phyloP scores from a whole-genome alignment of 345 rosid genomes.

The Sapria himalayana region DNA sequence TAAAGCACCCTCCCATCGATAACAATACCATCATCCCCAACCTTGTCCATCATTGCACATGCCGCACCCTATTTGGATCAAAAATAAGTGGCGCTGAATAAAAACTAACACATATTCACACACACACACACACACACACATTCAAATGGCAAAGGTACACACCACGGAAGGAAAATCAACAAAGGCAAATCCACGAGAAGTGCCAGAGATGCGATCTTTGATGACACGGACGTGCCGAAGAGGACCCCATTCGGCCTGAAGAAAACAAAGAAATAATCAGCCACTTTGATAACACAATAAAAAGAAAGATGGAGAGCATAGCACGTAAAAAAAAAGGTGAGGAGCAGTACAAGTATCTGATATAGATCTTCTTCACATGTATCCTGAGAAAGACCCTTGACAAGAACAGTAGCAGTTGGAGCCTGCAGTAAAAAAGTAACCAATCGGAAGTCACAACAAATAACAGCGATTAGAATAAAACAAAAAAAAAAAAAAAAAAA shows the following conservation, averaged over 20 bases:
- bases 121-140: conserved; percentile 8
- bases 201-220: conserved; percentile 70
- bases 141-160: conserved; percentile 4
- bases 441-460: conserved; percentile 1
- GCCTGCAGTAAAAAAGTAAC: conserved; percentile 23
- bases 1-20: conserved; percentile 64
- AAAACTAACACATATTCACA: conserved; percentile 7
- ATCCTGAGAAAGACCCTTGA: conserved; percentile 88
- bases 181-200: conserved; percentile 93
- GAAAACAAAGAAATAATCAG: conserved; percentile 1
- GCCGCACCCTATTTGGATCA: conserved; percentile 73
- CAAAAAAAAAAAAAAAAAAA: conserved; percentile 7
- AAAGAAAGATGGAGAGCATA: not conserved
- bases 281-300: not conserved
- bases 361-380: conserved; percentile 84
- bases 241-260: conserved; percentile 94
- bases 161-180: conserved; percentile 91
- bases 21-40: conserved; percentile 67
- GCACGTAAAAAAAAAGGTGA: conserved; percentile 3
- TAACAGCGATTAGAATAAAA: conserved; percentile 6
- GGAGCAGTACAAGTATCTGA: conserved; percentile 60
- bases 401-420: conserved; percentile 86
- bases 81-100: conserved; percentile 6
- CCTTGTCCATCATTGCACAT: conserved; percentile 62
- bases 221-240: conserved; percentile 86